Conservation (phyloP, 176 grass and related monocot species). For the Pontederia paniculata region DNA sequence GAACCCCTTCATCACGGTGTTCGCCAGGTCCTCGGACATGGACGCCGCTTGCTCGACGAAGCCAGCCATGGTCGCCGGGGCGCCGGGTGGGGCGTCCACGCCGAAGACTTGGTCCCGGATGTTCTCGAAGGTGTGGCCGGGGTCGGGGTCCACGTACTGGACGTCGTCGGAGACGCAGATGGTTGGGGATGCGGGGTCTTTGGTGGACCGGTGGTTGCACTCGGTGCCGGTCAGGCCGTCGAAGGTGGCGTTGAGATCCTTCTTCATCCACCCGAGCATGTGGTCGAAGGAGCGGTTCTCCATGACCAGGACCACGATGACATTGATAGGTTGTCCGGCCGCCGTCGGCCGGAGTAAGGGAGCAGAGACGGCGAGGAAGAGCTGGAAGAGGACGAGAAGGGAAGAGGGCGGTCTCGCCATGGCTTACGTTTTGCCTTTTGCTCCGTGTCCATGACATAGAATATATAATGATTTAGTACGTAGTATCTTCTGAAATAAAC, state of each 20-base stretch:
- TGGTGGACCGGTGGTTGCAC: conserved; percentile 46
- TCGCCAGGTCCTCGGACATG: conserved; percentile 41
- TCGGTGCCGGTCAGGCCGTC: conserved; percentile 57
- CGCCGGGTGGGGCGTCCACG: conserved; percentile 30
- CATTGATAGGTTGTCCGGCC: too few relatives aligned
- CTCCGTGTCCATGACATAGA: too few relatives aligned
- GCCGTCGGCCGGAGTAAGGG: too few relatives aligned
- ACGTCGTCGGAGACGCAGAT: conserved; percentile 65
- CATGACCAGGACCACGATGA: conserved; percentile 27
- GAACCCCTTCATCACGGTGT: conserved; percentile 70
- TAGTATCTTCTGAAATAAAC: too few relatives aligned
- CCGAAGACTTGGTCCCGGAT: conserved; percentile 84
- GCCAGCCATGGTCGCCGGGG: conserved; percentile 35
- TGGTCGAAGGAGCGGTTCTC: conserved; percentile 27
- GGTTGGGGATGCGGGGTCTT: conserved; percentile 30
- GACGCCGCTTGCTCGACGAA: conserved; percentile 73
- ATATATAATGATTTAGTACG: too few relatives aligned
- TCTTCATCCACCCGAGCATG: conserved; percentile 44
- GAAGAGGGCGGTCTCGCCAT: too few relatives aligned
- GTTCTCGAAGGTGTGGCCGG: conserved; percentile 80
- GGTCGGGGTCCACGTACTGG: conserved; percentile 77
- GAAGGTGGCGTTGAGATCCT: conserved; percentile 57
- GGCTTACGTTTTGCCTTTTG: too few relatives aligned
- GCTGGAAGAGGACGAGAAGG: too few relatives aligned
- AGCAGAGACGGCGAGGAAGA: too few relatives aligned